Evolutionary conservation across 1,139 yeast genomes (phyloP), one percentile per base, ranked within the genome.

Genomic region (Blastobotrys ciferrii): DNA sequence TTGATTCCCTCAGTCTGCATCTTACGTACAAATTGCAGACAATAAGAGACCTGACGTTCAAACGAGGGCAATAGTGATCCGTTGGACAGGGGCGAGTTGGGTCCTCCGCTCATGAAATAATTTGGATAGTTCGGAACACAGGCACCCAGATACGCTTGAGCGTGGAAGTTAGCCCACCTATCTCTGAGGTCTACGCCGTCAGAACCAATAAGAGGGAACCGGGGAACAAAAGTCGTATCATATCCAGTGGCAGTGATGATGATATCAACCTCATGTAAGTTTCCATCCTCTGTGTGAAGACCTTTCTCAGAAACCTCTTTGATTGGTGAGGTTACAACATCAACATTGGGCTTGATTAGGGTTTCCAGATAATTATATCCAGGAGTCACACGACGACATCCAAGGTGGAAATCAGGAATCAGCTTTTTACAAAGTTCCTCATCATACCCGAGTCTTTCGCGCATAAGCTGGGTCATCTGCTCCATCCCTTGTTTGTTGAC

Each of bases 311-410:
- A 9, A 11, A 42, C 45, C 14, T 42, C 14, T 15, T 50, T 48
- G 32, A 56, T 48, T 14, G 46, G 47, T 4, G 51, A 46, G 7
- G 50, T 33, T 20, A 54, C 52, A 20, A 57, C 48, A 28, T 55
- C 56, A 9, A 63, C 66, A 42, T 63, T 61, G 12, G 53, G 54
- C 39, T 53, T 45, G 18, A 54, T 49, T 35, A 57, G 54, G n/a
- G 62, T 55, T 37, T 62, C 65, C 47, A 54, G 55, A 41, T 62
- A 57, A 4, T 55, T 57, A 9, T 54, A 51, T 12, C 55, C 60
- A 7, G 59, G 58, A 5, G 59, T 49, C 12, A 55, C 38, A 12
- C 60, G 53, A 35, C 59, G 38, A 20, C 57, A 54, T 2, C 60
- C 60, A 11, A 56, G 52, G 9, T 43, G 37, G 19, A 44, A 57